Percentiles rank a stretch among this genome's conserved stretches.
phyloP scores from a whole-genome alignment of 2,329 filamentous ascomycete genomes.

The Trichoderma polysporum region DNA sequence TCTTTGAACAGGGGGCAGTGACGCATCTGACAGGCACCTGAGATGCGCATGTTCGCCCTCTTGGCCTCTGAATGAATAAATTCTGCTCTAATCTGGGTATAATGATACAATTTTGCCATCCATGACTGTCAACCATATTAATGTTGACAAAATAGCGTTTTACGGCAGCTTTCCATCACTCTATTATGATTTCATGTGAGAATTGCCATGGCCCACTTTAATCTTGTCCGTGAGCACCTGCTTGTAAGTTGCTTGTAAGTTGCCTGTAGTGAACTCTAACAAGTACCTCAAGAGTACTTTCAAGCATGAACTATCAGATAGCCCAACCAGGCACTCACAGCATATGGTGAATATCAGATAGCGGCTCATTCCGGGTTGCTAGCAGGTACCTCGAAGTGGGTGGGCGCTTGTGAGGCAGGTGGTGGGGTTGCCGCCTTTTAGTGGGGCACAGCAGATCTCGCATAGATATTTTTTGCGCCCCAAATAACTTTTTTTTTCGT shows the following conservation, averaged over 20 bases:
- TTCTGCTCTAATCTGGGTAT: not conserved
- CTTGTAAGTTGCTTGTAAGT: no score
- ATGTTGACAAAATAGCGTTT: not conserved
- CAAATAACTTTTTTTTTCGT: slow-evolving; percentile 20
- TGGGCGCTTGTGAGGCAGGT: slow-evolving; percentile 7
- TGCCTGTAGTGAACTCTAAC: not conserved
- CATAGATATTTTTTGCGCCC: slow-evolving; percentile 22
- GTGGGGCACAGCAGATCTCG: slow-evolving; percentile 17
- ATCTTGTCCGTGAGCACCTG: not conserved
- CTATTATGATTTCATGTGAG: not conserved
- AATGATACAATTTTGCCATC: not conserved
- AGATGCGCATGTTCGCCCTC: not conserved
- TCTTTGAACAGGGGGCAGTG: not conserved
- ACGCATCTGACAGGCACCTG: not conserved
- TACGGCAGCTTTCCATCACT: not conserved
- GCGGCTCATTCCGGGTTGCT: not conserved
- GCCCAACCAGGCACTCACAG: no score
- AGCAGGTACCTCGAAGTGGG: not conserved
- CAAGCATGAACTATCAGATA: not conserved
- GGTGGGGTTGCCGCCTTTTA: slow-evolving; percentile 19
- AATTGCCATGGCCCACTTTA: not conserved
- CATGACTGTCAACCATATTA: not conserved
- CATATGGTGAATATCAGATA: not conserved
- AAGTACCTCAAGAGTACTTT: not conserved
- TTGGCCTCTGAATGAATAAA: not conserved